Evolutionary conservation across 2,329 filamentous ascomycete species (phyloP).

Genomic region (Orbilia blumenaviensis): DNA sequence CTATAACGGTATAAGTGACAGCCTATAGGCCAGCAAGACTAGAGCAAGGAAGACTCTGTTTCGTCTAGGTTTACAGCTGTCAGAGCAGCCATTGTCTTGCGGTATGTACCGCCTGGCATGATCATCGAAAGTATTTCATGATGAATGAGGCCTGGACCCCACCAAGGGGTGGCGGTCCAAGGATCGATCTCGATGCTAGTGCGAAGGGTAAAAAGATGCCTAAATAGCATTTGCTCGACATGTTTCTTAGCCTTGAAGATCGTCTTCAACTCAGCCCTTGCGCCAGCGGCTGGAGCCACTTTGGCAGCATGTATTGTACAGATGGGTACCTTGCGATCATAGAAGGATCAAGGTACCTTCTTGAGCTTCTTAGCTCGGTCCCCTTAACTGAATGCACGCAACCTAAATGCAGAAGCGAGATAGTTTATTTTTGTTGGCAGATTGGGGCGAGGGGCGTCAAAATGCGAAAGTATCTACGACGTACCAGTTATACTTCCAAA

Average conservation of each 20-base stretch:
- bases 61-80: slow-evolving; percentile 36
- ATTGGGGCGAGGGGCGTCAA: slow-evolving; percentile 18
- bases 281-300: slow-evolving; percentile 44
- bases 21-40: slow-evolving; percentile 13
- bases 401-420: slow-evolving; percentile 54
- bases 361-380: slow-evolving; percentile 22
- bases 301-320: slow-evolving; percentile 28
- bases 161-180: slow-evolving; percentile 4
- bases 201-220: slow-evolving; percentile 50
- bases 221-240: slow-evolving; percentile 31
- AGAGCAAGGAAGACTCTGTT: slow-evolving; percentile 19
- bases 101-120: slow-evolving; percentile 46
- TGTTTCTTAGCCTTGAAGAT: slow-evolving; percentile 30
- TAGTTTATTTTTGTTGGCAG: slow-evolving; percentile 52
- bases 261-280: slow-evolving; percentile 51
- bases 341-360: slow-evolving; percentile 40
- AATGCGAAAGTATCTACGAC: not conserved
- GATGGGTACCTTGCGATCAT: slow-evolving; percentile 26
- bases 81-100: slow-evolving; percentile 28
- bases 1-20: slow-evolving; percentile 24
- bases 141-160: slow-evolving; percentile 27
- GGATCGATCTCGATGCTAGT: slow-evolving; percentile 42
- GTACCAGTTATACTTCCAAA: slow-evolving; percentile 32
- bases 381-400: slow-evolving; percentile 48
- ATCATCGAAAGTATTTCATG: slow-evolving; percentile 32